Base-by-base conservation (phyloP, 148 eudicot genomes). In the Fagopyrum homotropicum region DNA sequence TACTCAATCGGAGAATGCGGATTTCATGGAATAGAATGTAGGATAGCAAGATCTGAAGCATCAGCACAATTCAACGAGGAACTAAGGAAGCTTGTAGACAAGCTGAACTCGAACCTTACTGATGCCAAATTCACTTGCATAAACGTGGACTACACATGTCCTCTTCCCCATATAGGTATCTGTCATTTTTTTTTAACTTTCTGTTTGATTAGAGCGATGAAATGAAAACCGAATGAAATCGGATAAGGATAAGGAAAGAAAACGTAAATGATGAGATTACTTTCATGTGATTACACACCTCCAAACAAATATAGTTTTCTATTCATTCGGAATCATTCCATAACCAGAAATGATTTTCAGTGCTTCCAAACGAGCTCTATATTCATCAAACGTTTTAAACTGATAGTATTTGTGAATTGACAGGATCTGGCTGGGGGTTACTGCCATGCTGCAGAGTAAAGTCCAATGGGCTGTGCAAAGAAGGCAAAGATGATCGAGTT, bases 101-200 rank as follows among this genome's bases (percentile, higher is more conserved):
- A 68, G 4, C 79, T 89, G 6, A 89, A 85, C 56, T 14, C 3
- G 9, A n/a, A 70, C 9, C 73, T 81, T 0, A n/a, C 60, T 7
- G 83, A 70, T n/a, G 86, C 89, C 2, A 75, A 74, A 8, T 82
- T 87, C 43, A 85, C 84, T 15, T 77, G 54, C 52, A 75, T 89
- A 6, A 81, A 87, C 80, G 44, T 40, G 29, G 30, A 76, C 19
- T 47, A 69, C 77, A 73, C 86, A 17, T 74, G 50, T 29, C 71
- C 81, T 5, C 43, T 75, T 3, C 26, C 82, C 45, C 55, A 50
- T 15, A 0, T 22, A 46, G 77, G 81, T 80, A 81, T 9, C 11
- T 15, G n/a, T 35, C 40, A 35, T 35, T 35, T 35, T 35, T 35
- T 35, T 35, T 1, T 12, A 19, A 46, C 8, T 3, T 9, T 57